Evolutionary conservation across 805 yeast species (phyloP), one percentile per base, ranked within the genome.

Genomic region (Candida sanyiensis): DNA sequence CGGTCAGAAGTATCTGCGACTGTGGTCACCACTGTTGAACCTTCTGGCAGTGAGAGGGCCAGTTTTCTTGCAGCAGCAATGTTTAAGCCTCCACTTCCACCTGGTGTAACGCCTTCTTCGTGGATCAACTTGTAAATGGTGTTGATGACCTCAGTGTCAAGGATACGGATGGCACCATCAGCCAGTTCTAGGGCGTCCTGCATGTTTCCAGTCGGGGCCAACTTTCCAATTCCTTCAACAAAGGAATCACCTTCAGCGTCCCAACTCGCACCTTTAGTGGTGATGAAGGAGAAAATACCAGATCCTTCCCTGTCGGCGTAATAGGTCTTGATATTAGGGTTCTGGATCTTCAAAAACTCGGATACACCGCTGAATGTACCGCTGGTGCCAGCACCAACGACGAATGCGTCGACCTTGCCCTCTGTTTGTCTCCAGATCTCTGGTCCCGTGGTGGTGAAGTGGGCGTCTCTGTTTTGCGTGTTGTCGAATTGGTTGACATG

Each of bases 401-500:
- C 72, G 54, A 84, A 83, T 32, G 68, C 77, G 54, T 80, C 84
- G 4, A 84, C 46, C 5, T 59, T 45, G 5, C 72, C 72, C 1
- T 45, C 38, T 58, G 75, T 68, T 54, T 85, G 94, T 10, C 58
- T 43, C 71, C 73, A 79, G 9, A 84, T 80, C 51, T 84, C 95
- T 3, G 94, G 93, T 0, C 87, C 94, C 0, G 95, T 84, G 3
- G 80, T 67, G 5, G 54, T 52, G 57, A 73, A 82, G 56, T 84
- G 95, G 3, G 77, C 67, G 33, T 69, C 59, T 88, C 93, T 83
- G 52, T 84, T 84, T 43, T 69, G 73, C 39, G 75, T 79, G 52
- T 80, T 85, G 49, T 82, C 93, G 59, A 85, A 85, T 56, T 84
- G 95, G 57, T 84, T 80, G 4, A 89, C 88, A 60, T 83, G 85